phyloP scores from a whole-genome alignment of 2,329 filamentous ascomycete species.

The Colletotrichum sp. region DNA sequence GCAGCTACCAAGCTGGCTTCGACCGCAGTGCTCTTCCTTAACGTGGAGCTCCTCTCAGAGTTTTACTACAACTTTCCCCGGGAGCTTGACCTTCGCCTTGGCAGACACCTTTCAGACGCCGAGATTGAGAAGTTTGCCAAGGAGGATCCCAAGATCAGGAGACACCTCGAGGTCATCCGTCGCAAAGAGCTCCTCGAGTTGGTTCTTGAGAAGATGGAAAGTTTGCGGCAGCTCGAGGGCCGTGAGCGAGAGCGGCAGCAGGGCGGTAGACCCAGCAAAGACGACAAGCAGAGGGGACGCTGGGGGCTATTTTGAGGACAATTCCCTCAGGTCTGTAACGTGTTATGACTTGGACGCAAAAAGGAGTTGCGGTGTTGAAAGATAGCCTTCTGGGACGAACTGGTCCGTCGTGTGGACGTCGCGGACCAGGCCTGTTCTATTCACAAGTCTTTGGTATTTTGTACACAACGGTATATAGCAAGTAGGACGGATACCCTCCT shows the following conservation, averaged over 20 bases:
- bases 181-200: slow-evolving; percentile 93
- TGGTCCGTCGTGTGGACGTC: neutral
- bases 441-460: slow-evolving; percentile 2
- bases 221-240: slow-evolving; percentile 82
- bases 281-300: slow-evolving; percentile 48
- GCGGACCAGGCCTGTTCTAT: neutral
- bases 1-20: slow-evolving; percentile 94
- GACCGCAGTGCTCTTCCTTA: slow-evolving; percentile 95
- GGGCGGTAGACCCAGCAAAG: slow-evolving; percentile 37
- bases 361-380: slow-evolving; percentile 17
- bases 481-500: slow-evolving; percentile 36
- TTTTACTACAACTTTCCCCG: slow-evolving; percentile 98
- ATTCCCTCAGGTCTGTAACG: neutral
- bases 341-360: slow-evolving; percentile 10
- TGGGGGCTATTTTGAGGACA: slow-evolving; percentile 53
- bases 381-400: neutral
- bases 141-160: slow-evolving; percentile 88
- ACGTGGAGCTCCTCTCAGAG: slow-evolving; percentile 94
- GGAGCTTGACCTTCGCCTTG: slow-evolving; percentile 86
- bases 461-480: slow-evolving; percentile 7
- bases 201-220: slow-evolving; percentile 95
- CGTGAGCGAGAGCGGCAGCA: slow-evolving; percentile 63
- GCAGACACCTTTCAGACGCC: slow-evolving; percentile 76
- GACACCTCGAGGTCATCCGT: slow-evolving; percentile 89
- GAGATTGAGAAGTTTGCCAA: slow-evolving; percentile 90